Base-by-base conservation (phyloP, 2,329 filamentous ascomycete species). In the Monosporascus cannonballus region DNA sequence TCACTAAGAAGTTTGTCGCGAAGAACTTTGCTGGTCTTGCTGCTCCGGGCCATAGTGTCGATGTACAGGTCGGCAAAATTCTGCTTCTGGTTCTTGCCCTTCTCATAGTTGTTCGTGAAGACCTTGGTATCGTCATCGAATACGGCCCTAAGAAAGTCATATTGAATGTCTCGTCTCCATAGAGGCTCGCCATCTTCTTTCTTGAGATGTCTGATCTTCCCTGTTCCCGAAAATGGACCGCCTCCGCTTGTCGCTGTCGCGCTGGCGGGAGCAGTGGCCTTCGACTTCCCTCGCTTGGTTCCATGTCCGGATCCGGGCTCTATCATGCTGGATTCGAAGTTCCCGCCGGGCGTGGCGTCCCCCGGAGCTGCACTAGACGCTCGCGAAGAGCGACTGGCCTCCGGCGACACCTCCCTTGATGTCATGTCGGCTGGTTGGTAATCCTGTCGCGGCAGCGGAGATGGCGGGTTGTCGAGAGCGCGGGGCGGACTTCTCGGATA, bases 1-100 rank as follows among this genome's bases (percentile, higher is more conserved):
- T 99, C 94, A 61, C 87, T 94, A 64, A 96, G 80, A 59, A 99
- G 79, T 76, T 99, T 97, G 72, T 99, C 94, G 70, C 96, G 90
- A 58, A 99, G 78, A 48, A 99, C 94, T 74, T 97, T 97, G 78
- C 94, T 97, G 27, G 93, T 97, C 77, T 99, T 99, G 78, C 90
- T 96, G 74, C 94, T 99, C 70, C 91, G 84, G 3, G 94, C 91
- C 93, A 99, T 97, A 55, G 94, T 93, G 71, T 97, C 94, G 64
- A 99, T 93, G 73, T 99, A 99, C 55, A 99, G 83, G 69, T 97
- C 92, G 56, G 94, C 92, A 69, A 99, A 99, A 59, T 83, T 88
- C 64, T 88, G 85, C 64, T 86, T 85, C 53, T 81, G 81, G 18
- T 77, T 66, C 48, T 64, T 67, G 6, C 74, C 71, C 3, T 76